Evolutionary conservation across 2,329 filamentous ascomycete species (phyloP).

Genomic region (Aspergillus neoniger): DNA sequence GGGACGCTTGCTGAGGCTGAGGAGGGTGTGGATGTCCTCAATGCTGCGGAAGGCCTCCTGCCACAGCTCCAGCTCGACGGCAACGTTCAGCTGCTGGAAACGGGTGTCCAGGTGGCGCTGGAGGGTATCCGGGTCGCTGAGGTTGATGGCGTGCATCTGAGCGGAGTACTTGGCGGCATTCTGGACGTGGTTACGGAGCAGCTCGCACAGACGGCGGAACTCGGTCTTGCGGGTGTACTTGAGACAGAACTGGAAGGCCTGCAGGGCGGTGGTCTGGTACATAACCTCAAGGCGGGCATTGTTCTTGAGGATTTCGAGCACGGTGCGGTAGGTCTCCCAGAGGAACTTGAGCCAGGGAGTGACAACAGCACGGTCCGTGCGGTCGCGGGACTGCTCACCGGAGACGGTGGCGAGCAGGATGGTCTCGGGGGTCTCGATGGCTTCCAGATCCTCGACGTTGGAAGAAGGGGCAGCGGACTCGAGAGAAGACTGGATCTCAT

Average conservation of each 20-base stretch:
- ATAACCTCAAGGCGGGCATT: conserved; percentile 96
- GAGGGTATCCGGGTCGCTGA: conserved; percentile 94
- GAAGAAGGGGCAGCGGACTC: conserved; percentile 71
- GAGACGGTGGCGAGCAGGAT: conserved; percentile 97
- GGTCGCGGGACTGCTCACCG: conserved; percentile 94
- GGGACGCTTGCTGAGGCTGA: conserved; percentile 96
- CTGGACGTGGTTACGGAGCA: conserved; percentile 97
- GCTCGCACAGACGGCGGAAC: conserved; percentile 96
- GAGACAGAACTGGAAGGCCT: conserved; percentile 98
- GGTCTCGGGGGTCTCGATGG: conserved; percentile 95
- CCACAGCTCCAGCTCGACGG: conserved; percentile 96
- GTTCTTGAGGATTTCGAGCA: conserved; percentile 97
- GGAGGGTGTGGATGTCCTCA: conserved; percentile 95
- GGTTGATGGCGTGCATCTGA: conserved; percentile 99
- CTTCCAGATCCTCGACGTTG: conserved; percentile 92
- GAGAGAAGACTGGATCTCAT: conserved; percentile 86
- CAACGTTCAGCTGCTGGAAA: conserved; percentile 97
- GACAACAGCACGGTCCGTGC: conserved; percentile 95
- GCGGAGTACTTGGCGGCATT: conserved; percentile 98
- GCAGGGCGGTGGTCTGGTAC: conserved; percentile 96
- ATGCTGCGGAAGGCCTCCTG: conserved; percentile 99
- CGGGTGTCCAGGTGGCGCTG: conserved; percentile 97
- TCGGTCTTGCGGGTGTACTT: conserved; percentile 99
- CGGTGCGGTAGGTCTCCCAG: conserved; percentile 98
- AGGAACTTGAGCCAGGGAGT: conserved; percentile 99